A percentile compares a stretch with the other conserved stretches of the same genome.
Conservation (phyloP, 768 basidiomycete species). For the Suillus variegatus region DNA sequence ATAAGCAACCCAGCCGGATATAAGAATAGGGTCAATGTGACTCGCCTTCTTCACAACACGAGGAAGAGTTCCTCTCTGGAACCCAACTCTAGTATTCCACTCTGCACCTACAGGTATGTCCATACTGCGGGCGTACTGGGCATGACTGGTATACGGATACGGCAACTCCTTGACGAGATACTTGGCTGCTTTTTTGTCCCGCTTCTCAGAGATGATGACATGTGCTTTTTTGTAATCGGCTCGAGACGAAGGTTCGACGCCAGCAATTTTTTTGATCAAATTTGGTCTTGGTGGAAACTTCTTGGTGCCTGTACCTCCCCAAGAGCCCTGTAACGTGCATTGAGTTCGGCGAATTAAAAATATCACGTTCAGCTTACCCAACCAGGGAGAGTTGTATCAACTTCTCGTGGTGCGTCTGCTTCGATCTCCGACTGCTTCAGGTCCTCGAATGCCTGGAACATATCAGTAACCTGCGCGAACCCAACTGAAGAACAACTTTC, state of each 20-base stretch:
- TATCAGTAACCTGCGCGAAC: neutral
- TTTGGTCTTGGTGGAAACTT: slow-evolving; percentile 63
- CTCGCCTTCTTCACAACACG: slow-evolving; percentile 83
- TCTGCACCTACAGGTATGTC: slow-evolving; percentile 82
- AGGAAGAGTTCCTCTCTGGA: slow-evolving; percentile 84
- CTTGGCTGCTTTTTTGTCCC: slow-evolving; percentile 90
- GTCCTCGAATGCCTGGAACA: slow-evolving; percentile 76
- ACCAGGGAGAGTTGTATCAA: slow-evolving; percentile 90
- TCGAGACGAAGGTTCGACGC: slow-evolving; percentile 76
- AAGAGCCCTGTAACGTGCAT: slow-evolving; percentile 65
- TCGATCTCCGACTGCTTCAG: slow-evolving; percentile 82
- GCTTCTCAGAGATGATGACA: slow-evolving; percentile 94
- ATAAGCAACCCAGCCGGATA: slow-evolving; percentile 7
- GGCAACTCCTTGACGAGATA: slow-evolving; percentile 92
- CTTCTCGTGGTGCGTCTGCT: slow-evolving; percentile 81
- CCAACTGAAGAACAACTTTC: slow-evolving; percentile 18
- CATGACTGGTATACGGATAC: slow-evolving; percentile 90
- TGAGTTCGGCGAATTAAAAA: slow-evolving; percentile 2
- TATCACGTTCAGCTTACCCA: slow-evolving; percentile 61
- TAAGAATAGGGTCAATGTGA: slow-evolving; percentile 12
- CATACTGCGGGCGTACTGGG: slow-evolving; percentile 88
- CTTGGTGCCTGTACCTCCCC: slow-evolving; percentile 81
- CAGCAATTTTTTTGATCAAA: slow-evolving; percentile 79
- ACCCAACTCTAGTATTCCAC: slow-evolving; percentile 89
- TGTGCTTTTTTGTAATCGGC: slow-evolving; percentile 84